Evolutionary conservation across 2,329 filamentous ascomycete species (phyloP), one percentile per base, ranked within the genome.

Genomic region (Arthrinium puccinioides): DNA sequence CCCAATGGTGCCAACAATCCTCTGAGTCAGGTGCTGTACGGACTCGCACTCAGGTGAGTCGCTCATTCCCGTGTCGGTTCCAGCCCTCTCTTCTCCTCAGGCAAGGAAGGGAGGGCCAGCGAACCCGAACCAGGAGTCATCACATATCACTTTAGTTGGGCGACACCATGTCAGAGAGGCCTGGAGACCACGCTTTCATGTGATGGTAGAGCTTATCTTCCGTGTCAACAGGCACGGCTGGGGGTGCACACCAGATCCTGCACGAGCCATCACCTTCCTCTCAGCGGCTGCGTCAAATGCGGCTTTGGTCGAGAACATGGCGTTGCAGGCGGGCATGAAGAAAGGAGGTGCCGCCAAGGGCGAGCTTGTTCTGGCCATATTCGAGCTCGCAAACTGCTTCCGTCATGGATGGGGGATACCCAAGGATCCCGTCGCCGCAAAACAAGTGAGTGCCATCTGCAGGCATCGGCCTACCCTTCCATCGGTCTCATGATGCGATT

Each of bases 271-370:
- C 36, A 80, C 75, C 43, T 96, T 89, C 62, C 80, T 98, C 28
- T 87, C 86, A 15, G 79, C 84, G 21, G 92, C 92, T 32, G 92
- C 92, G 5, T 84, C 86, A 30, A 96, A 95, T 62, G 87, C 88
- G 18, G 92, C 90, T 18, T 74, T 79, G 28, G 79, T 98, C 38
- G 92, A 98, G 66, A 76, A 84, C 37, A 70, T 88, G 51, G 92
- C 92, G 21, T 76, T 97, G 16, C 72, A 83, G 48, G 85, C 89
- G 8, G 92, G 90, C 13, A 77, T 94, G 62, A 92, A 87, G 63
- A 94, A 92, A 62, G 92, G 92, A 36, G 92, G 92, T 43, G 83
- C 86, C 11, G 90, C 90, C 30, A 98, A 97, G 65, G 92, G 92
- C 42, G 92, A 98, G 69, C 74, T 98, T 37, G 86, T 97, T 14